Base-by-base conservation (phyloP, 495 filamentous ascomycete genomes). In the Glarea lozoyensis region DNA sequence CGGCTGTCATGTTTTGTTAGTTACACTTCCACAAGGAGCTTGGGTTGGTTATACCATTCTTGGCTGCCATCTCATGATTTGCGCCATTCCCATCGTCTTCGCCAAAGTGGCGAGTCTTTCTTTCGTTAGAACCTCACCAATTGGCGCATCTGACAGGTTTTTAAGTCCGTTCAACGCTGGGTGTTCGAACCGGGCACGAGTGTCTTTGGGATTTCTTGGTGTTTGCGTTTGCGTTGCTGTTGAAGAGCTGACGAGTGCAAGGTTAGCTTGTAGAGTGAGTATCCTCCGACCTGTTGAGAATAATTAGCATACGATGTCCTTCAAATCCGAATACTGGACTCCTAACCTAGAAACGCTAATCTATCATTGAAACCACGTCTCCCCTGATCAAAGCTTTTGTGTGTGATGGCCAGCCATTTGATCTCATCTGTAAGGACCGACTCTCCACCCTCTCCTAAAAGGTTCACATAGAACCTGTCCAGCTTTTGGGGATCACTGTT, bases 381-480 rank as follows among this genome's bases (percentile, higher is more conserved):
- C 37, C 88, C 92, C 53, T 96, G 87, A 64, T 97, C 92, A 60
- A 95, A 97, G 63, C 87, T 94, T 78, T 96, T 96, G 62, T 99
- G 92, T 29, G 92, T 99, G 44, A 99, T 76, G 10, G 90, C 89
- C 51, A 96, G 72, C 92, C 90, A 99, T 64, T 96, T 95, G 52
- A 90, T 69, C 64, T 97, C 88, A 2, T 95, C 88, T 24, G 79
- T 80, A 48, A 97, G 70, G 59, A 89, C 54, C 49, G 73, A 69
- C 43, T 81, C 73, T 50, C 86, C 84, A 42, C 74, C 71, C 41
- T 61, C 61, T 16, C 89, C 86, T 40, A 96, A 64, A 43, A 96
- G 60, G 19, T 65, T 66, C 30, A 70, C 68, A 60, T 94, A 90
- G 59, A 86, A 81, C 29, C 68, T 60, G 57, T 97, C 84, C 30